These are phyloP conservation scores for Aspergillus sparsus DNA, from an alignment of 495 filamentous ascomycete genomes.

Conservation along the genomic window DNA sequence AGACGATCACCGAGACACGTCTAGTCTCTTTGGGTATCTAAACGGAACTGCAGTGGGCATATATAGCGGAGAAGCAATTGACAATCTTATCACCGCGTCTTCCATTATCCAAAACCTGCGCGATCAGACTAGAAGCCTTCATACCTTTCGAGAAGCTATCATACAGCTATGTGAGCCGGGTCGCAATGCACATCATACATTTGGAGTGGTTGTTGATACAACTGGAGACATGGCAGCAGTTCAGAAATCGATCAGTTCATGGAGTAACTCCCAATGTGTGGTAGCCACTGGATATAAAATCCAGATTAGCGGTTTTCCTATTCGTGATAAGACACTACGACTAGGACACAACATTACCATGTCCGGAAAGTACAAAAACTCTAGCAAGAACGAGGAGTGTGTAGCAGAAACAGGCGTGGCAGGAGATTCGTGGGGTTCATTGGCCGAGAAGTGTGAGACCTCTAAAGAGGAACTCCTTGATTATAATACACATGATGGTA, in stretches of 20 bases:
- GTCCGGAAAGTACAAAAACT: no score
- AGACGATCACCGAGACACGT: background rate
- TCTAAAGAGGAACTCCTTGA: slow-evolving; percentile 37
- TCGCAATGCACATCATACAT: slow-evolving; percentile 12
- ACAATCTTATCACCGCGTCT: background rate
- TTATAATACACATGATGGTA: slow-evolving; percentile 35
- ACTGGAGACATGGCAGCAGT: slow-evolving; percentile 3
- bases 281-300: background rate
- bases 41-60: slow-evolving; percentile 8
- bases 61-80: slow-evolving; percentile 4
- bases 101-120: slow-evolving; percentile 5
- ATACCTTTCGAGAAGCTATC: background rate
- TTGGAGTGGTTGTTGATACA: slow-evolving; percentile 8
- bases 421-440: slow-evolving; percentile 42
- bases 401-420: slow-evolving; percentile 14
- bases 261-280: slow-evolving; percentile 9
- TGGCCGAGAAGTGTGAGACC: slow-evolving; percentile 46
- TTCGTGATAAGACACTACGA: background rate
- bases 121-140: background rate
- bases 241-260: background rate
- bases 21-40: slow-evolving; percentile 3
- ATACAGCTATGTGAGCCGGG: slow-evolving; percentile 7
- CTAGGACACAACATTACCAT: background rate
- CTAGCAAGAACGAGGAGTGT: background rate
- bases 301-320: slow-evolving; percentile 1